A percentile compares a stretch with the other conserved stretches of the same genome.
phyloP scores from a whole-genome alignment of 163 green algal species.

The Scenedesmus sp. region DNA sequence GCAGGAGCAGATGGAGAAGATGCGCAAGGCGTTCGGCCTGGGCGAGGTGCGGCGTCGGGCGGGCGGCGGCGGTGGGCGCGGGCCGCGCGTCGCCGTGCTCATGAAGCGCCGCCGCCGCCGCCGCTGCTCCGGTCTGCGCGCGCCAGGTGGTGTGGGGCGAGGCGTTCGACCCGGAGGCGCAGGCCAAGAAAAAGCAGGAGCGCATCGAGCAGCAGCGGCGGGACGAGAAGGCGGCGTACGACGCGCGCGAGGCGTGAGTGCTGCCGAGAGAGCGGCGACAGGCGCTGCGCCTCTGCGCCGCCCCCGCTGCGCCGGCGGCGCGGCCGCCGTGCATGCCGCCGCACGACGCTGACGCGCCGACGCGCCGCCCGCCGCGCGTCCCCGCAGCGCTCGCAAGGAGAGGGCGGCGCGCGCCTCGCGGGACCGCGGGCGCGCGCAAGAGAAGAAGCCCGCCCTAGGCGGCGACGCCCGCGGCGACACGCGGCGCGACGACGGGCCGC shows the following conservation, averaged over 20 bases:
- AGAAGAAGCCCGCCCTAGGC: conserved; percentile 1
- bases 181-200: conserved; percentile 37
- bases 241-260: conserved; percentile 38
- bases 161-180: conserved; percentile 44
- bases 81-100: no score
- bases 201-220: conserved; percentile 3
- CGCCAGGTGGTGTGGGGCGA: conserved; percentile 44
- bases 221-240: conserved; percentile 18
- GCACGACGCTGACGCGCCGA: no score
- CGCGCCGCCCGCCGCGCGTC: no score
- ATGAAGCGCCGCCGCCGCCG: no score
- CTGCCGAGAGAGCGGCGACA: no score
- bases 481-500: background rate
- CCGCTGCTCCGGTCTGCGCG: no score
- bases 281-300: no score
- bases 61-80: background rate
- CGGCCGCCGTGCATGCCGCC: no score
- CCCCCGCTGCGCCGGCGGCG: background rate
- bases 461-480: background rate
- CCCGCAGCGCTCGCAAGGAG: conserved; percentile 14
- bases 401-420: conserved; percentile 2
- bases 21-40: conserved; percentile 39
- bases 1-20: conserved; percentile 48
- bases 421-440: background rate
- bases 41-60: conserved; percentile 3